Conservation (phyloP, 345 rosid species). For the Trapa bicornis region DNA sequence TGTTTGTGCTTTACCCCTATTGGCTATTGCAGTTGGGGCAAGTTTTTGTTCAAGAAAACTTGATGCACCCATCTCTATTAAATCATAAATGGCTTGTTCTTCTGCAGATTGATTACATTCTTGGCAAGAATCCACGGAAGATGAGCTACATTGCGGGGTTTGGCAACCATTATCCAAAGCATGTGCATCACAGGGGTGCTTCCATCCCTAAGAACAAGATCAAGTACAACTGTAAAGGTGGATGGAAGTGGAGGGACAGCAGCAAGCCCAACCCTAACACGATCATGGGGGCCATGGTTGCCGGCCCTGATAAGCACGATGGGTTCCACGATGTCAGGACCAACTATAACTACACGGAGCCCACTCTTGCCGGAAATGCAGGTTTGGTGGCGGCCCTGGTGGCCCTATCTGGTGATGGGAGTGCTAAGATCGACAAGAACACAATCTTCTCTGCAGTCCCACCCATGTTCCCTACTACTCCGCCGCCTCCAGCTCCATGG, state of each 20-base stretch:
- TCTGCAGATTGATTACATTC: constrained; percentile 71
- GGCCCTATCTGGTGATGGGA: constrained; percentile 69
- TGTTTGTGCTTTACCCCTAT: too few species aligned
- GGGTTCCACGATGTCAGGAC: constrained; percentile 76
- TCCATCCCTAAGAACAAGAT: constrained; percentile 82
- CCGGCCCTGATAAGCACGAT: constrained; percentile 85
- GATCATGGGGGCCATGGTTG: constrained; percentile 92
- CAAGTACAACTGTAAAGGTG: constrained; percentile 81
- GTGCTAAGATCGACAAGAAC: constrained; percentile 60
- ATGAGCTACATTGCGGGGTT: constrained; percentile 95
- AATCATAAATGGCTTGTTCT: not conserved
- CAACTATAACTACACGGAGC: constrained; percentile 93
- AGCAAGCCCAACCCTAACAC: constrained; percentile 76
- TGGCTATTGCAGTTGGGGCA: not conserved
- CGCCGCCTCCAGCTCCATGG: constrained; percentile 99
- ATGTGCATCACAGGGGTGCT: constrained; percentile 84
- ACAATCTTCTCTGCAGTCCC: constrained; percentile 92
- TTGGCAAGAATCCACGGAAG: constrained; percentile 89
- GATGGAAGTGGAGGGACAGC: constrained; percentile 93
- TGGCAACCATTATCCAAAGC: constrained; percentile 71
- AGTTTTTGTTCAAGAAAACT: not conserved
- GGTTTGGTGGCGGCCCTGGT: constrained; percentile 89
- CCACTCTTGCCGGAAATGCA: constrained; percentile 87
- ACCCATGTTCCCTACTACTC: constrained; percentile 90
- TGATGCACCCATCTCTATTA: not conserved